Evolutionary conservation across 768 basidiomycete species (phyloP), one percentile per base, ranked within the genome.

Genomic region (Mycena metata): DNA sequence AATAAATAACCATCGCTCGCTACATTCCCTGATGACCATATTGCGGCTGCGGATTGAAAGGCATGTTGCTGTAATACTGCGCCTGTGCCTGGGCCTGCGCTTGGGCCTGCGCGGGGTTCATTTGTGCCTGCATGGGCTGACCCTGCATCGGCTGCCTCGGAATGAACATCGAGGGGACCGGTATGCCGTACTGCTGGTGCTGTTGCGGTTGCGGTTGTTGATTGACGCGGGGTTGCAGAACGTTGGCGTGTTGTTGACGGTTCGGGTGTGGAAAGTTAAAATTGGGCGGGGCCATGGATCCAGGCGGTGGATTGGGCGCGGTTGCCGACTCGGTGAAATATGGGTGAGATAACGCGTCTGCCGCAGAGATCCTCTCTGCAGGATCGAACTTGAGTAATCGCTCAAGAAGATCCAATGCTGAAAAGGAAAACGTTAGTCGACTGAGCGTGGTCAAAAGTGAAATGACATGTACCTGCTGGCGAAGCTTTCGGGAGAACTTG

Each of bases 351-450:
- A 99, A 87, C 0, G 97, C 96, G 43, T 98, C 94, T 12, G 92
- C 90, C 26, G 96, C 97, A 11, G 95, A 93, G 50, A 96, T 90
- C 61, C 98, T 91, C 73, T 95, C 92, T 24, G 91, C 85, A 6
- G 98, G 98, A 76, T 99, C 98, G 76, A 99, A 99, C 76, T 98
- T 96, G 52, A 99, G 88, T 51, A 99, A 88, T 55, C 92, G 90
- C 78, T 99, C 98, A 49, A 99, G 90, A 3, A 99, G 88, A 79
- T 98, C 96, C 75, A 98, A 87, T n/a, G 97, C 97, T 88, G 58
- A 2, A 55, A 5, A 15, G 51, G 39, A 41, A 12, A 13, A 30
- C 8, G 68, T 39, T 9, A 39, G 39, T 39, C 39, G 39, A 15
- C 39, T 39, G 15, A 39, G 39, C 39, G 39, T 39, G 15, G 39